These are phyloP conservation scores for Avicennia marina DNA, from an alignment of 257 asterid species.

Conservation along the genomic window DNA sequence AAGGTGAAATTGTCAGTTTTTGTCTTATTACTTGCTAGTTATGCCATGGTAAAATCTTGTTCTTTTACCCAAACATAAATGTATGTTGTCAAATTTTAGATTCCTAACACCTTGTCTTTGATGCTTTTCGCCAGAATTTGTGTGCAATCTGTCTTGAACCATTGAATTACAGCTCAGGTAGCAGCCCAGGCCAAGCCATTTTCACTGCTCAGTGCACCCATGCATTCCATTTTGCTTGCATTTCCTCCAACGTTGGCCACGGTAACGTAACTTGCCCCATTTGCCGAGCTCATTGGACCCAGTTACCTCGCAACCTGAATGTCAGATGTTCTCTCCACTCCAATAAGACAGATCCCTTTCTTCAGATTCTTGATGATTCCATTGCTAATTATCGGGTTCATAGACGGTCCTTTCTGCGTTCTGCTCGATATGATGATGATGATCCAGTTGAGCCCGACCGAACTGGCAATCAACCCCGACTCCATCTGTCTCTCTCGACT, in stretches of 20 bases:
- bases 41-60: too few species aligned
- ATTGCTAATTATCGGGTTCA: conserved; percentile 80
- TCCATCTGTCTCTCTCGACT: conserved; percentile 54
- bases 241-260: conserved; percentile 82
- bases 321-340: conserved; percentile 38
- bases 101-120: too few species aligned
- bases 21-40: too few species aligned
- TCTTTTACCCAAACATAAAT: too few species aligned
- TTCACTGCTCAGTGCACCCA: conserved; percentile 95
- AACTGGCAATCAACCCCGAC: conserved; percentile 42
- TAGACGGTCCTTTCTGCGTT: conserved; percentile 73
- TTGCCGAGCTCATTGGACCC: conserved; percentile 93
- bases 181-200: conserved; percentile 75
- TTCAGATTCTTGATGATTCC: conserved; percentile 85
- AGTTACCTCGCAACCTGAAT: conserved; percentile 64
- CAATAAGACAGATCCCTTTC: conserved; percentile 64
- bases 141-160: conserved; percentile 87
- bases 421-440: conserved; percentile 82
- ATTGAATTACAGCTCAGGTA: conserved; percentile 52
- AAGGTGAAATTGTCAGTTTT: too few species aligned
- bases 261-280: conserved; percentile 91
- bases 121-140: conserved; percentile 48
- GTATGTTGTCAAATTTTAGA: background rate
- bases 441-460: conserved; percentile 73
- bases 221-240: conserved; percentile 85